A percentile compares a stretch with the other conserved stretches of the same genome.
Evolutionary conservation across 1,284 basidiomycete species (phyloP).

Genomic region (Cutaneotrichosporon cavernicola): DNA sequence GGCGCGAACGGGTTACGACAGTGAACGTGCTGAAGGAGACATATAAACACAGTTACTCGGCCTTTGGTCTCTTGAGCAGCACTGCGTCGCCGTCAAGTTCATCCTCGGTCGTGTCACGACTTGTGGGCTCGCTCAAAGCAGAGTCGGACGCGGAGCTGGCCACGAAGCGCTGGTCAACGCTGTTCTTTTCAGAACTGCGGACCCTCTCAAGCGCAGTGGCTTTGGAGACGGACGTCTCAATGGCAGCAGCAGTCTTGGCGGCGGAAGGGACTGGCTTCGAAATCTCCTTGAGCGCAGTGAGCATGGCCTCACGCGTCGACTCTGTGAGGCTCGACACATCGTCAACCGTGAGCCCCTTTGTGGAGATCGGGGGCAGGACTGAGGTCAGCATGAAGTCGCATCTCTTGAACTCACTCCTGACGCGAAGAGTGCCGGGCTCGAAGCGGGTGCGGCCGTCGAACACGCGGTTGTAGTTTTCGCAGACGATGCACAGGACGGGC

Average conservation of each 20-base stretch:
- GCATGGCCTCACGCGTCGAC: constrained; percentile 54
- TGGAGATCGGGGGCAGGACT: constrained; percentile 58
- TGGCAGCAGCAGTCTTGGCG: constrained; percentile 1
- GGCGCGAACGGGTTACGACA: not conserved
- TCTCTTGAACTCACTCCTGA: constrained; percentile 65
- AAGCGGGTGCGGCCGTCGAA: constrained; percentile 75
- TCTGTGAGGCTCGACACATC: constrained; percentile 56
- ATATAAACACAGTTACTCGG: not conserved
- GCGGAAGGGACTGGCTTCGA: constrained; percentile 31
- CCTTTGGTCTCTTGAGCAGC: constrained; percentile 44
- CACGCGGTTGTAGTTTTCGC: constrained; percentile 87
- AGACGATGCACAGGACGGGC: constrained; percentile 86
- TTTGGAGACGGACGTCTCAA: constrained; percentile 1
- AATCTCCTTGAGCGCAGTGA: constrained; percentile 49
- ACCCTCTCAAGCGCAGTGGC: not conserved
- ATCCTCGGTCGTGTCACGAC: constrained; percentile 45
- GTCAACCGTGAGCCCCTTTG: constrained; percentile 52
- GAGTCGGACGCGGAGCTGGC: not conserved
- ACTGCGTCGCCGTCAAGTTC: constrained; percentile 54
- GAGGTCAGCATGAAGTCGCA: constrained; percentile 3
- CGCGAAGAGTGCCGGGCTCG: constrained; percentile 70
- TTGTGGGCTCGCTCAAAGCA: constrained; percentile 5
- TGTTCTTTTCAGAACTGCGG: not conserved
- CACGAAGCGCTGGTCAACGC: not conserved
- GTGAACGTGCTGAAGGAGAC: not conserved